phyloP scores from a whole-genome alignment of 108 stramenopile species.

The Cyclostephanos invisitatus region DNA sequence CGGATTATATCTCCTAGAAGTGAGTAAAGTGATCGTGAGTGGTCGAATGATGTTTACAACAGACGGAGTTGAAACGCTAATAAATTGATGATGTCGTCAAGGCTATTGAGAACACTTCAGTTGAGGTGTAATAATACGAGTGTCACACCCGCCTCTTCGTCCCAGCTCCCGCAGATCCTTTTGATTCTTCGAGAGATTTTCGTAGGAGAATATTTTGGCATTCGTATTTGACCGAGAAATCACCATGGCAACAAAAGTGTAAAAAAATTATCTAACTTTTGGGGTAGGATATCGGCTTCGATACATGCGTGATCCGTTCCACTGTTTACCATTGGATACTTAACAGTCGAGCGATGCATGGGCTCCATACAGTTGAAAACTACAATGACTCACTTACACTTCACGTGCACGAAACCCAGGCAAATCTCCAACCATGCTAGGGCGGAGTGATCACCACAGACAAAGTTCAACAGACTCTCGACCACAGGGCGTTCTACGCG shows the following conservation, averaged over 20 bases:
- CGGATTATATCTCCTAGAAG: background rate
- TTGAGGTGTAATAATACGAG: slow-evolving; percentile 11
- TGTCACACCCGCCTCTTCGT: slow-evolving; percentile 15
- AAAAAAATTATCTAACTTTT: background rate
- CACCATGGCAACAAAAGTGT: slow-evolving; percentile 8
- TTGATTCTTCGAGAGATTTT: background rate
- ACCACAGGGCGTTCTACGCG: too few species aligned
- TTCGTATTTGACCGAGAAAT: slow-evolving; percentile 9
- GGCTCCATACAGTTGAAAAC: background rate
- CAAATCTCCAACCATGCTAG: background rate
- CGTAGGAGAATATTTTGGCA: slow-evolving; percentile 10
- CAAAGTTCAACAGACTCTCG: too few species aligned
- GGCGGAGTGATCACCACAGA: too few species aligned
- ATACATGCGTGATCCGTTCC: slow-evolving; percentile 6
- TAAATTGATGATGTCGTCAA: slow-evolving; percentile 10
- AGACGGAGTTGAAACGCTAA: background rate
- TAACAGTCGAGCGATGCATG: background rate
- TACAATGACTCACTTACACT: background rate
- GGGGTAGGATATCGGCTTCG: slow-evolving; percentile 14
- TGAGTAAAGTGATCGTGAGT: background rate
- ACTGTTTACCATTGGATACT: background rate
- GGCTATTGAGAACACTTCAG: slow-evolving; percentile 20
- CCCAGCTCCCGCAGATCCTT: background rate
- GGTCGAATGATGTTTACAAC: background rate
- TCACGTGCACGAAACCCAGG: background rate